These are phyloP conservation scores for Sporobolomyces pararoseus DNA, from an alignment of 768 basidiomycete species.

Conservation along the genomic window DNA sequence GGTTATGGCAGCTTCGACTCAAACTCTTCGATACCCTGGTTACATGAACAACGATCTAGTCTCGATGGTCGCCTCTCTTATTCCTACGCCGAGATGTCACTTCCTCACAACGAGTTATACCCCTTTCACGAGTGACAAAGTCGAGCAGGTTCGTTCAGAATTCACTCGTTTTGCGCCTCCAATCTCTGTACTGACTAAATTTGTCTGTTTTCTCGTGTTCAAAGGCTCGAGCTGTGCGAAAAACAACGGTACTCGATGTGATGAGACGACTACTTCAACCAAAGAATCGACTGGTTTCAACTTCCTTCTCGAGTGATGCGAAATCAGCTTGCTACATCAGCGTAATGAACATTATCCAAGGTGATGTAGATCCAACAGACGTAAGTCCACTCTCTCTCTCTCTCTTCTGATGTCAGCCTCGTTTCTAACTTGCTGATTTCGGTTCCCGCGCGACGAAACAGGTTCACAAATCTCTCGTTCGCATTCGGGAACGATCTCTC, in stretches of 20 bases:
- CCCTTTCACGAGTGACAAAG: slow-evolving; percentile 93
- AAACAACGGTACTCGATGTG: slow-evolving; percentile 95
- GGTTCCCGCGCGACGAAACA: slow-evolving; percentile 50
- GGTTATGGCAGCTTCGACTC: slow-evolving; percentile 95
- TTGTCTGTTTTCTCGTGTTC: no score
- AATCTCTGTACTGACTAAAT: no score
- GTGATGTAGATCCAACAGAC: slow-evolving; percentile 96
- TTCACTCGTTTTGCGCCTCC: background rate
- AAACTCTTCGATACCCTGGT: slow-evolving; percentile 91
- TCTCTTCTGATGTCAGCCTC: background rate
- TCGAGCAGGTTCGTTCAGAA: slow-evolving; percentile 69
- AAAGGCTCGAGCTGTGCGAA: slow-evolving; percentile 93
- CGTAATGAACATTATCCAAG: slow-evolving; percentile 96
- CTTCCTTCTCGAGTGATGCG: slow-evolving; percentile 80
- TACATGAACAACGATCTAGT: slow-evolving; percentile 99
- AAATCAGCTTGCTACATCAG: slow-evolving; percentile 75
- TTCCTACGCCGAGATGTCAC: slow-evolving; percentile 94
- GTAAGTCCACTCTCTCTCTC: slow-evolving; percentile 55
- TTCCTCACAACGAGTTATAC: slow-evolving; percentile 99
- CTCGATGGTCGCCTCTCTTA: slow-evolving; percentile 90
- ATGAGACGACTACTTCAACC: slow-evolving; percentile 97
- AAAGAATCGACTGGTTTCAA: slow-evolving; percentile 97
- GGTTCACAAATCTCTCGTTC: slow-evolving; percentile 95
- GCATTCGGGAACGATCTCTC: slow-evolving; percentile 91
- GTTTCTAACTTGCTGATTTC: background rate